Base-by-base conservation (phyloP, 2,329 filamentous ascomycete species). In the Capronia coronata region DNA sequence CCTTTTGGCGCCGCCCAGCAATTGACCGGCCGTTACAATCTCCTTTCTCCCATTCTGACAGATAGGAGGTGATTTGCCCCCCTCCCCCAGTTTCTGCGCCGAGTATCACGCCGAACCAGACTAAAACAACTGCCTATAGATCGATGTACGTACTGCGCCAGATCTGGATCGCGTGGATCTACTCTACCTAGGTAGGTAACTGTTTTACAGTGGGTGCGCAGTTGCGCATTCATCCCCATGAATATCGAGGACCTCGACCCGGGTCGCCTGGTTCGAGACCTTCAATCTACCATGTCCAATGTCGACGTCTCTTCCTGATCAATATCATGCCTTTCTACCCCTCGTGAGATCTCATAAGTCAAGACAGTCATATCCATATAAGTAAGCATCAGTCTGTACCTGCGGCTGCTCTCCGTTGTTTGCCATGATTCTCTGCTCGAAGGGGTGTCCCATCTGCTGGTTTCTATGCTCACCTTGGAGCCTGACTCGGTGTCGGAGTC, bases 341-440 rank as follows among this genome's bases (percentile, higher is more conserved):
- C 52, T 37, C 60, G 44, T 8, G 40, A 72, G 29, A 83, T 68
- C 65, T 83, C 80, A 64, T 82, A 84, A 51, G 72, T 77, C 65
- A 82, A 62, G 6, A 82, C 67, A 0, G 74, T 74, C 54, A 79
- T 72, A 61, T 83, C 75, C 13, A 63, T 65, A 61, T 75, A 83
- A 51, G 73, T 72, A 59, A 84, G 64, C 54, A 84, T 62, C 16
- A 84, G 55, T 22, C 80, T 63, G 54, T 74, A 75, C 38, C 67
- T 66, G 16, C 72, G 69, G 13, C 67, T 71, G 16, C 64, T 63
- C 37, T 69, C 67, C 43, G 61, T 63, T 11, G 68, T 65, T 34
- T 67, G 66, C 67, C 70, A 72, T 35, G 57, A 34, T 48, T 63
- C 56, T 23, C 57, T 49, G 16, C 39, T 22, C 46, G 54, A 55